Evolutionary conservation across 129 eudicot genomes (phyloP), one percentile per base, ranked within the genome.

Genomic region (Gnaphalium uliginosum): DNA sequence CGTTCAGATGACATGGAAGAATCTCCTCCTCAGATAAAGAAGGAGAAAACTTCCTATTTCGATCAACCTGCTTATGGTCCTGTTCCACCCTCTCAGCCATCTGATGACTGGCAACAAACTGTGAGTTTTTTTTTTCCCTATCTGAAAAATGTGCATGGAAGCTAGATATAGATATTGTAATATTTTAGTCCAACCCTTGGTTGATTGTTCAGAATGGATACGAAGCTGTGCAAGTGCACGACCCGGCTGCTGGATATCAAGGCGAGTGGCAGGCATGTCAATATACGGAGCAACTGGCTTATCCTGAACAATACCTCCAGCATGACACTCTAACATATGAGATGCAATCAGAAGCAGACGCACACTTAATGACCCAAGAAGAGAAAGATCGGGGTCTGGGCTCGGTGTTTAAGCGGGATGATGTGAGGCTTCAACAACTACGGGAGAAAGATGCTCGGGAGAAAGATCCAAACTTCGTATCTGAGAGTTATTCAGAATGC

Each of bases 341-440:
- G 79, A 70, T 80, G 83, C 88, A 91, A 75, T 83, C 82, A 66
- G 88, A 68, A 17, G 96, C 76, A 78, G 98, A 90, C 75, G 89
- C 95, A 23, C 88, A 79, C 19, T 68, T 90, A 10, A 94, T 94
- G 98, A 89, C 96, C 64, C 98, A 94, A 81, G 98, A 94, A 81
- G 93, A 94, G 83, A 94, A 94, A 86, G 98, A 94, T 73, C 89
- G 98, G 66, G 98, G 98, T 62, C 83, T 94, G 66, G 98, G 98
- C n/a, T 94, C 98, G 7, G 98, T 94, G 53, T 94, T 94, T 75
- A 94, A 94, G 85, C 87, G 98, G 71, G 98, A 94, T 79, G 98
- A 94, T 74, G 79, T 83, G 68, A 79, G 98, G 82, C 97, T 94
- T 41, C 98, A 87, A 73, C 98, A 94, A 63, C 81, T 94, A 66